Conservation (phyloP, 78 protist genomes). For the Dictyostelium firmibasis region DNA sequence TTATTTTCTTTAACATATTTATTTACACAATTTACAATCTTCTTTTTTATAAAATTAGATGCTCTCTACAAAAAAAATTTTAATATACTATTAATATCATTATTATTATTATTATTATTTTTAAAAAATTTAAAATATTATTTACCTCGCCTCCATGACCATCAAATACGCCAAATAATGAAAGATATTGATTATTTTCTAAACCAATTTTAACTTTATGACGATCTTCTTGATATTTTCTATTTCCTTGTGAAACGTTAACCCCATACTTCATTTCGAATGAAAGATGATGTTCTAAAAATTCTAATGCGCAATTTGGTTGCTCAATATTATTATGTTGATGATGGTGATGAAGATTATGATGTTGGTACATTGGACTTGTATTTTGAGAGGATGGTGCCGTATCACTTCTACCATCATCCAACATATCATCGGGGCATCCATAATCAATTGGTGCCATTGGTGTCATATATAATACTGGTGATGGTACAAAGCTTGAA, state of each 20-base stretch:
- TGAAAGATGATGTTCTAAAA: background rate
- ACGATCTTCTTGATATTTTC: constrained; percentile 68
- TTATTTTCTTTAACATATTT: constrained; percentile 56
- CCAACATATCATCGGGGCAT: constrained; percentile 56
- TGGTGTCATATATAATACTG: constrained; percentile 69
- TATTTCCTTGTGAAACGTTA: constrained; percentile 18
- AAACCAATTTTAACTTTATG: constrained; percentile 23
- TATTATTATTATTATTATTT: background rate
- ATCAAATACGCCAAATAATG: constrained; percentile 73
- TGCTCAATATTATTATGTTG: background rate
- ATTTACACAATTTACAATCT: constrained; percentile 5
- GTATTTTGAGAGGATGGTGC: background rate
- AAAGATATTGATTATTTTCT: constrained; percentile 23
- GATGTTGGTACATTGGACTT: background rate
- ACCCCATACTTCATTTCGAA: constrained; percentile 28
- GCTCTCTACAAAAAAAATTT: background rate
- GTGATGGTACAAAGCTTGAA: constrained; percentile 52
- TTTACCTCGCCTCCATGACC: constrained; percentile 69
- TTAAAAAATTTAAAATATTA: background rate
- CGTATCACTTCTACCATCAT: constrained; percentile 29
- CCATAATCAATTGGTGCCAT: constrained; percentile 78
- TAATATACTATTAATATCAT: background rate
- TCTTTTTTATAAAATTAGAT: constrained; percentile 47
- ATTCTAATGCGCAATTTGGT: background rate
- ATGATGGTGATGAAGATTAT: background rate